Evolutionary conservation across 2,329 filamentous ascomycete genomes (phyloP), one percentile per base, ranked within the genome.

Genomic region (Didymella arachidicola): DNA sequence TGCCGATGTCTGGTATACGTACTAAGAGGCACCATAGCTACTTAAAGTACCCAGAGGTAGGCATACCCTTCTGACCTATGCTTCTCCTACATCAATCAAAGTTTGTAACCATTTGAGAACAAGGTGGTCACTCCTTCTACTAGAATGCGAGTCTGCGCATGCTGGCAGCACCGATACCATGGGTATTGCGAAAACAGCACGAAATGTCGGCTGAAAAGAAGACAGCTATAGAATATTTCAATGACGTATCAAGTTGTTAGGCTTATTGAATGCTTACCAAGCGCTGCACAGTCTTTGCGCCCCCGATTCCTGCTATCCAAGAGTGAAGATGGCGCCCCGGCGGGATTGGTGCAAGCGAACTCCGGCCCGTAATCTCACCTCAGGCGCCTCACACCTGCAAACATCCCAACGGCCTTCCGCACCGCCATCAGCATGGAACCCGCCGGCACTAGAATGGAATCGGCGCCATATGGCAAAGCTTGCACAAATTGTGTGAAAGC

Each of bases 381-480:
- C n/a, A 39, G 16, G n/a, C 36, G 19, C 26, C 19, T 42, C 7
- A n/a, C 43, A 38, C 27, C 25, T 25, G 42, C 34, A 6, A 19
- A 30, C 43, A 53, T 22, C 29, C 11, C 16, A 14, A 43, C 43
- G 54, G 54, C 32, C 36, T 57, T 57, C 54, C 27, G 14, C 22
- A n/a, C 22, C 36, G 29, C 25, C 19, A 8, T 18, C 41, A 32
- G 12, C 16, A 65, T 68, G 65, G 56, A 65, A 50, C 19, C 39
- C 47, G 41, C 74, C 65, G 42, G 75, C 18, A 10, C 30, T 25
- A 53, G 46, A 22, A 59, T 39, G 10, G 48, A 29, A 22, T 56
- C 68, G 16, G 69, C 68, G 7, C 65, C 66, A 1, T 73, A 72
- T 43, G 71, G 71, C 2, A 63, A 67, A 49, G 65, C 72, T 8